These are phyloP conservation scores for Cryptococcus wingfieldii DNA, from an alignment of 1,284 basidiomycete species.

Conservation along the genomic window DNA sequence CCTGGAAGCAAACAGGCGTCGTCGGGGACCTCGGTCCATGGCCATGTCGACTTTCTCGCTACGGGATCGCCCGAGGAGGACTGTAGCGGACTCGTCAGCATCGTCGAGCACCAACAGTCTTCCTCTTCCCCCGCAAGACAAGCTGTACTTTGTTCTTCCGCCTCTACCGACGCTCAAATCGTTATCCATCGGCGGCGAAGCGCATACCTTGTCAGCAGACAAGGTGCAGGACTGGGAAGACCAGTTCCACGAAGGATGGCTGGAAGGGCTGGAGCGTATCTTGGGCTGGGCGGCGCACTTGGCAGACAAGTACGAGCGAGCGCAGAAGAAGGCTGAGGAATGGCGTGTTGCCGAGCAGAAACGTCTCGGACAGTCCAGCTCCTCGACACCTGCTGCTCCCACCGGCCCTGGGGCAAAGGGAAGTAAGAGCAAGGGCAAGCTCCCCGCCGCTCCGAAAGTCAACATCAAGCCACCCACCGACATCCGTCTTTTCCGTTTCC, in stretches of 20 bases:
- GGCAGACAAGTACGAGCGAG: constrained; percentile 47
- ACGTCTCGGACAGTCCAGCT: background rate
- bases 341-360: constrained; percentile 30
- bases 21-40: constrained; percentile 43
- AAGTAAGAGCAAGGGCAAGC: constrained; percentile 33
- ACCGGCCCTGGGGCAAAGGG: background rate
- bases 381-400: background rate
- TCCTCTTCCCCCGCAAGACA: constrained; percentile 33
- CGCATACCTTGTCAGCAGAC: constrained; percentile 23
- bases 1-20: constrained; percentile 30
- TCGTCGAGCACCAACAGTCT: constrained; percentile 9
- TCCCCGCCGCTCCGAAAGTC: background rate
- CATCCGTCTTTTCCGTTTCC: constrained; percentile 43
- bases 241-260: constrained; percentile 47
- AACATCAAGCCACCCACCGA: constrained; percentile 33
- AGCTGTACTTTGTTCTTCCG: constrained; percentile 45
- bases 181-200: constrained; percentile 47
- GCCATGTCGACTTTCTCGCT: constrained; percentile 44
- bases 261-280: constrained; percentile 39
- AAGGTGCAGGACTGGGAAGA: constrained; percentile 40
- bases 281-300: constrained; percentile 44
- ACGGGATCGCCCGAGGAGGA: constrained; percentile 33
- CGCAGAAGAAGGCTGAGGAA: constrained; percentile 39
- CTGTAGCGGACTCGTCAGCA: background rate
- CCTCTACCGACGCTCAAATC: constrained; percentile 42